Evolutionary conservation across 805 yeast genomes (phyloP).

Genomic region (Saturnispora saitoi): DNA sequence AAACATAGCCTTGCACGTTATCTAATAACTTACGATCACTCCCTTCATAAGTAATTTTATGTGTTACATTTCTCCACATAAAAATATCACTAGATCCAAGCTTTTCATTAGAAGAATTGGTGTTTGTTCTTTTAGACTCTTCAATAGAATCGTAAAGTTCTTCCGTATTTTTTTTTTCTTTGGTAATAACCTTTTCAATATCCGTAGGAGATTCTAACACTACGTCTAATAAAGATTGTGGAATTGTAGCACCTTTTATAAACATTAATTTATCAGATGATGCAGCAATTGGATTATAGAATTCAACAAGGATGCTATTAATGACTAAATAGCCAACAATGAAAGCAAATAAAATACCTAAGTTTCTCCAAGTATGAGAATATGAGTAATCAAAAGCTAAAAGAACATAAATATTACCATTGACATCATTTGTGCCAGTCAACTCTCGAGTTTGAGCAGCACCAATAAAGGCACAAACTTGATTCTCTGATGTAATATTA

Average conservation of each 20-base stretch:
- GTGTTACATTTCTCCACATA: conserved; percentile 56
- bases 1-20: conserved; percentile 36
- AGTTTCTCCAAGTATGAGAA: conserved; percentile 70
- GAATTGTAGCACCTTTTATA: conserved; percentile 21
- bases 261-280: conserved; percentile 29
- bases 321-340: conserved; percentile 31
- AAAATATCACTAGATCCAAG: conserved; percentile 40
- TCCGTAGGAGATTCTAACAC: conserved; percentile 12
- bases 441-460: conserved; percentile 27
- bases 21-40: conserved; percentile 34
- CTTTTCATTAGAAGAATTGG: conserved; percentile 14
- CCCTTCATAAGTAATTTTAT: conserved; percentile 43
- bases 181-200: conserved; percentile 37
- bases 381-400: conserved; percentile 42
- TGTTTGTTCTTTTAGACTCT: not conserved
- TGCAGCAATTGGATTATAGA: conserved; percentile 21
- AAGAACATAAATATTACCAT: conserved; percentile 42
- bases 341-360: conserved; percentile 44
- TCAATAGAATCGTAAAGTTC: conserved; percentile 3
- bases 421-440: conserved; percentile 31
- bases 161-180: not conserved
- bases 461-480: conserved; percentile 46
- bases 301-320: conserved; percentile 25
- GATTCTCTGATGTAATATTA: conserved; percentile 30
- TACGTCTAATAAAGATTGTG: conserved; percentile 22